These are phyloP conservation scores for Phytophthora colocasiae DNA, from an alignment of 352 stramenopile species.

Conservation along the genomic window DNA sequence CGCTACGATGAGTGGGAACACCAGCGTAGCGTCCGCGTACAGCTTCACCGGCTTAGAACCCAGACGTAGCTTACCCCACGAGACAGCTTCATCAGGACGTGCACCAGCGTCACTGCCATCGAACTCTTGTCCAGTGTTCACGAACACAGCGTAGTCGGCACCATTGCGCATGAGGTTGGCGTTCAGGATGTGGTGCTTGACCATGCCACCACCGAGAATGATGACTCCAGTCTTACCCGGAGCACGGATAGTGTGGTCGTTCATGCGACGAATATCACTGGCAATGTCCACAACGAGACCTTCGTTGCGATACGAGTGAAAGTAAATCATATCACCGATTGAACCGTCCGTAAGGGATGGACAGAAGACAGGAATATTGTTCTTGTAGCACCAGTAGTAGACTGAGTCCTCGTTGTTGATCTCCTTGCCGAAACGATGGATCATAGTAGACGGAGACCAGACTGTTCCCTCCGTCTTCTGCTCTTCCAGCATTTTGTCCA, in stretches of 20 bases:
- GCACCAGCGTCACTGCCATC: conserved; percentile 99
- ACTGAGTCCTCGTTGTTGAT: conserved; percentile 99
- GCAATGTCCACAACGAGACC: conserved; percentile 98
- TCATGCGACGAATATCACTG: conserved; percentile 97
- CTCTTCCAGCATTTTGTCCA: conserved; percentile 98
- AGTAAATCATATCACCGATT: conserved; percentile 99
- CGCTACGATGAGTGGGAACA: conserved; percentile 99
- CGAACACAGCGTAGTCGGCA: conserved; percentile 98
- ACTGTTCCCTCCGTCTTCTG: conserved; percentile 92
- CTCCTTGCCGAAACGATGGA: conserved; percentile 95
- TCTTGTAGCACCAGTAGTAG: conserved; percentile 99
- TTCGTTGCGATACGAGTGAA: conserved; percentile 99
- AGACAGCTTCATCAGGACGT: conserved; percentile 98
- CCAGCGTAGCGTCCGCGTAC: conserved; percentile 97
- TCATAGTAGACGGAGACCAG: conserved; percentile 99
- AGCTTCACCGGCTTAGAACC: conserved; percentile 97
- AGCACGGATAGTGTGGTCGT: conserved; percentile 97
- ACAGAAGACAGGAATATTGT: conserved; percentile 99
- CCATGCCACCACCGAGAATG: conserved; percentile 97
- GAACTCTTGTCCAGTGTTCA: conserved; percentile 99
- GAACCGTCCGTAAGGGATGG: conserved; percentile 99
- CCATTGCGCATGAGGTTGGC: conserved; percentile 99
- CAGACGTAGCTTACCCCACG: conserved; percentile 98
- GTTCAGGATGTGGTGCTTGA: conserved; percentile 99
- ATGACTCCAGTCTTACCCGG: conserved; percentile 96